Evolutionary conservation across 495 filamentous ascomycete species (phyloP).

Genomic region (Penicillium coffeae): DNA sequence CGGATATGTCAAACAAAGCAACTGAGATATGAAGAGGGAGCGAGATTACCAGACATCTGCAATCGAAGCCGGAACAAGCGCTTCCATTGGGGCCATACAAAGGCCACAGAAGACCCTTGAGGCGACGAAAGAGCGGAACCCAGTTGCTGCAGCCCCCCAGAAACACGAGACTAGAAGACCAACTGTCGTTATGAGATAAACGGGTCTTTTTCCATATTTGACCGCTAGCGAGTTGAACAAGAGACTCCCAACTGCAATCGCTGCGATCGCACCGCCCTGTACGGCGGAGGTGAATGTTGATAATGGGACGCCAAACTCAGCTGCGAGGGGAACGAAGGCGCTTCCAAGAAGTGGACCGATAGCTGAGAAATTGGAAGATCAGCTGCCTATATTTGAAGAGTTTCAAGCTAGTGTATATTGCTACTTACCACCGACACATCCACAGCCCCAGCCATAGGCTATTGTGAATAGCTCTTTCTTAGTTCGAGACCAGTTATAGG

Average conservation of each 20-base stretch:
- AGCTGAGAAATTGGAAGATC: slow-evolving; percentile 15
- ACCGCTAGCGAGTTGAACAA: slow-evolving; percentile 62
- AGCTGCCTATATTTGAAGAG: neutral
- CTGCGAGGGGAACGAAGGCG: slow-evolving; percentile 31
- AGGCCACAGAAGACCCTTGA: slow-evolving; percentile 35
- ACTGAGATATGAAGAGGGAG: neutral
- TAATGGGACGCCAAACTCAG: slow-evolving; percentile 32
- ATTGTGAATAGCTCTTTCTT: slow-evolving; percentile 42
- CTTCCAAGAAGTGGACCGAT: slow-evolving; percentile 36
- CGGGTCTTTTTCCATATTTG: slow-evolving; percentile 59
- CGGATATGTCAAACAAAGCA: neutral
- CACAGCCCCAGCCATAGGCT: slow-evolving; percentile 32
- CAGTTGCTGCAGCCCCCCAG: slow-evolving; percentile 56
- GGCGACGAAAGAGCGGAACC: slow-evolving; percentile 55
- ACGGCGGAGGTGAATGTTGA: slow-evolving; percentile 33
- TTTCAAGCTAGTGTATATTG: slow-evolving; percentile 1
- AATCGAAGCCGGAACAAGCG: slow-evolving; percentile 28
- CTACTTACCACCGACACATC: slow-evolving; percentile 35
- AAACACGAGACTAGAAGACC: slow-evolving; percentile 57
- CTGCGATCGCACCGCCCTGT: slow-evolving; percentile 25
- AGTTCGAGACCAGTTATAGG: slow-evolving; percentile 43
- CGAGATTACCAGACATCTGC: slow-evolving; percentile 21
- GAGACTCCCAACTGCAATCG: slow-evolving; percentile 53
- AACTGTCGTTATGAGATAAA: slow-evolving; percentile 55
- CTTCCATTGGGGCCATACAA: slow-evolving; percentile 30